Evolutionary conservation across 768 basidiomycete species (phyloP).

Genomic region (Suillus spraguei): DNA sequence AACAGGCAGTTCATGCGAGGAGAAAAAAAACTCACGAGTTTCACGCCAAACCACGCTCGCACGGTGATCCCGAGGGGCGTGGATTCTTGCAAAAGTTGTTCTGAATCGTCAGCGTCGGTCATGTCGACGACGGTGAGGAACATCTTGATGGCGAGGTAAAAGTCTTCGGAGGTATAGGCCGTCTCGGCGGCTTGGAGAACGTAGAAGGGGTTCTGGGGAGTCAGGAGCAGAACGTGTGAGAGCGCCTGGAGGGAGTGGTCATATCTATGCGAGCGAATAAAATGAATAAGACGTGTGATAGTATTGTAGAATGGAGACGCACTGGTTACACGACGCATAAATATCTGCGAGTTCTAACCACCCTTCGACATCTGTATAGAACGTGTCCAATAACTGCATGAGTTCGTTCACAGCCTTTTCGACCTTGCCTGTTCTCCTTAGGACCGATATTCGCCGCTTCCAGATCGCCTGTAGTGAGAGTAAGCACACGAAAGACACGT

Average conservation of each 20-base stretch:
- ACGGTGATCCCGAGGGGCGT: slow-evolving; percentile 47
- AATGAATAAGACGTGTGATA: neutral
- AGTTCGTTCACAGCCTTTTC: slow-evolving; percentile 75
- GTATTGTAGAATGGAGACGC: slow-evolving; percentile 27
- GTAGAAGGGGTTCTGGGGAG: slow-evolving; percentile 86
- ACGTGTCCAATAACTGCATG: slow-evolving; percentile 75
- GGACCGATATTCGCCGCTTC: slow-evolving; percentile 81
- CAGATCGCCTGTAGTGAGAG: slow-evolving; percentile 55
- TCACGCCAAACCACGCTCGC: slow-evolving; percentile 84
- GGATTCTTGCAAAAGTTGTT: slow-evolving; percentile 51
- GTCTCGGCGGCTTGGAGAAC: slow-evolving; percentile 87
- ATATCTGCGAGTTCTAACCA: slow-evolving; percentile 88
- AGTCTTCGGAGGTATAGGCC: slow-evolving; percentile 77
- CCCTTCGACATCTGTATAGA: slow-evolving; percentile 85
- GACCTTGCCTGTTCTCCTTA: slow-evolving; percentile 59
- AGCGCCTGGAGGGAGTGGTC: slow-evolving; percentile 70
- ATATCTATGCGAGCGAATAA: slow-evolving; percentile 52
- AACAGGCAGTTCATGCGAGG: neutral
- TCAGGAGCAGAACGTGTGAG: slow-evolving; percentile 74
- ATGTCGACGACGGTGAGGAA: slow-evolving; percentile 82
- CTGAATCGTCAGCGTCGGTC: slow-evolving; percentile 53
- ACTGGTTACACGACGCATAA: slow-evolving; percentile 78
- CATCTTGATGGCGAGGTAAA: slow-evolving; percentile 72
- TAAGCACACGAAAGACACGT: neutral
- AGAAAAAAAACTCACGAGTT: slow-evolving; percentile 55